Base-by-base conservation (phyloP, 2,329 filamentous ascomycete genomes). In the Aspergillus aculeatus region DNA sequence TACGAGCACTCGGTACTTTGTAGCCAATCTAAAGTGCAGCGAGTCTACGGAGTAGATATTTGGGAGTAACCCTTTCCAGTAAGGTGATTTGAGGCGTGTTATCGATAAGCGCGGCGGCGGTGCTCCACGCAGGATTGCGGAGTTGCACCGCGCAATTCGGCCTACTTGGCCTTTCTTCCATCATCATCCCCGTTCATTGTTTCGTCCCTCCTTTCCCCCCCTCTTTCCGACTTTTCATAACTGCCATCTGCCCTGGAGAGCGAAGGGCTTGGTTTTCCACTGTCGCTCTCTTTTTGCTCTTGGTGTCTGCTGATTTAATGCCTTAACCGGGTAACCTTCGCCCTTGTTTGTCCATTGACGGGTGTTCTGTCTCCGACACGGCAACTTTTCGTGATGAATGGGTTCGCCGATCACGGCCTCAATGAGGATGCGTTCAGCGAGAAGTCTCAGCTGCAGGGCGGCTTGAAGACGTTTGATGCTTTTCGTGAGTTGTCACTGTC, bases 381-480 rank as follows among this genome's bases (percentile, higher is more conserved):
- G 32, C 11, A 12, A n/a, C 14, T 54, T 66, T 64, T 69, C 71
- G 68, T 68, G 59, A 95, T 96, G 91, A 91, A 95, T 83, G 90
- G 89, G 71, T 93, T 89, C 79, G 82, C 87, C 68, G 83, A 89
- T 64, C 83, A 85, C 68, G 82, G 82, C 66, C 84, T 93, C 68
- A 84, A 92, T 71, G 92, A 96, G 70, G 89, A 90, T 75, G 81
- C 86, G 64, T 96, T 96, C 79, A 90, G 86, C 71, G 88, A 91
- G 68, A 88, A 89, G 73, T 82, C 82, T 59, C 83, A 85, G 58
- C 69, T 83, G 60, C 77, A 75, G 56, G 76, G 83, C 59, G 79
- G 75, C 31, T 70, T 96, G 71, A 89, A 88, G 77, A 92, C 94
- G 61, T 99, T 99, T 78, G 95, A 99, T 81, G 94, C 93, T 66